A percentile compares a stretch with the other conserved stretches of the same genome.
phyloP scores from a whole-genome alignment of 2,329 filamentous ascomycete genomes.

The Anthostomella pinea region DNA sequence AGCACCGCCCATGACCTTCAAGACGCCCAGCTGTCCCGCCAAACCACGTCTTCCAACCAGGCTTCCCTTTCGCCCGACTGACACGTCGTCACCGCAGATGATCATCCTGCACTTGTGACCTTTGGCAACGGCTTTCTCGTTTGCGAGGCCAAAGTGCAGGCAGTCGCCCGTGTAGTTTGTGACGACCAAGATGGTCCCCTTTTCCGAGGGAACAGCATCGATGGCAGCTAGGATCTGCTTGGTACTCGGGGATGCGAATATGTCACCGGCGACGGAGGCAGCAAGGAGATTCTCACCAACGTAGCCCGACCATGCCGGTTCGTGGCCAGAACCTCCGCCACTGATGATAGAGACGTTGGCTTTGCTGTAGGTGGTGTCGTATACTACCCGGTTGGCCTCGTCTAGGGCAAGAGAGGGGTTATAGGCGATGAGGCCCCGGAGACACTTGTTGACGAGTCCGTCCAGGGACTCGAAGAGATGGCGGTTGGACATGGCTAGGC shows the following conservation, averaged over 20 bases:
- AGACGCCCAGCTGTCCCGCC: slow-evolving; percentile 57
- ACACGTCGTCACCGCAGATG: slow-evolving; percentile 64
- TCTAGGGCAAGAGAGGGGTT: slow-evolving; percentile 51
- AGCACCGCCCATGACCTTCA: slow-evolving; percentile 56
- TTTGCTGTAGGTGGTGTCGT: slow-evolving; percentile 42
- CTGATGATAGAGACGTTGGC: slow-evolving; percentile 50
- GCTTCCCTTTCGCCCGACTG: slow-evolving; percentile 55
- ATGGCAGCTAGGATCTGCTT: slow-evolving; percentile 61
- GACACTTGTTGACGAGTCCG: slow-evolving; percentile 51
- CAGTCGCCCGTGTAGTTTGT: slow-evolving; percentile 66
- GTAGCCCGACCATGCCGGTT: slow-evolving; percentile 63
- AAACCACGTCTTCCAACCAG: slow-evolving; percentile 61
- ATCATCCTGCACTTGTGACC: slow-evolving; percentile 56
- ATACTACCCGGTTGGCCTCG: slow-evolving; percentile 50
- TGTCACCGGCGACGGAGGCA: slow-evolving; percentile 58
- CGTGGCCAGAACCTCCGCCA: slow-evolving; percentile 57
- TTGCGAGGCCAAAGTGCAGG: slow-evolving; percentile 59
- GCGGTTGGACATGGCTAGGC: slow-evolving; percentile 45
- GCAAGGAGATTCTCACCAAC: slow-evolving; percentile 61
- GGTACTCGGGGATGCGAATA: slow-evolving; percentile 62
- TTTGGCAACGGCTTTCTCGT: slow-evolving; percentile 53
- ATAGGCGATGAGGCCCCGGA: slow-evolving; percentile 51
- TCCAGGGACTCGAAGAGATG: slow-evolving; percentile 53
- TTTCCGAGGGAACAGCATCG: slow-evolving; percentile 50
- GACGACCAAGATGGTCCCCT: slow-evolving; percentile 58